Conservation (phyloP, 495 filamentous ascomycete genomes). For the Daldinia concentrica region DNA sequence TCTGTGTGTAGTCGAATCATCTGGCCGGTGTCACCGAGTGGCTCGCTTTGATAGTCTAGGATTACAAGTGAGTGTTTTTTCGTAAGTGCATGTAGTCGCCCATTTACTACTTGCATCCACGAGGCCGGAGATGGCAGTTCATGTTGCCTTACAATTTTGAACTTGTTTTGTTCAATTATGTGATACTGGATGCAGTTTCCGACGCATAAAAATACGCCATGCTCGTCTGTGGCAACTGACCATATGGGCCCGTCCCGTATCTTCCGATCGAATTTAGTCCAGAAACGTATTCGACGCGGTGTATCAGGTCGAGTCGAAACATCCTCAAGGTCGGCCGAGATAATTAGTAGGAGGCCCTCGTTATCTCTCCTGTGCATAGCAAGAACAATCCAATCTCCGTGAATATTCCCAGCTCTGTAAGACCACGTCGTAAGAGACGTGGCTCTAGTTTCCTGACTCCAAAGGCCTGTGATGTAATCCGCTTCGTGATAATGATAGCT, state of each 20-base stretch:
- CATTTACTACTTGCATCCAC: slow-evolving; percentile 51
- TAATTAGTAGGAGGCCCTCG: slow-evolving; percentile 56
- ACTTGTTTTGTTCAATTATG: slow-evolving; percentile 57
- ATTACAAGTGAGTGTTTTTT: slow-evolving; percentile 56
- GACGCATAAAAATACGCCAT: slow-evolving; percentile 58
- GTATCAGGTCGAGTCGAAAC: slow-evolving; percentile 9
- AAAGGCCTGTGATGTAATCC: slow-evolving; percentile 54
- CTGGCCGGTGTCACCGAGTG: slow-evolving; percentile 28
- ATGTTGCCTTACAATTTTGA: slow-evolving; percentile 50
- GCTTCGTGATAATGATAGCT: slow-evolving; percentile 27
- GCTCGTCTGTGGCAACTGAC: slow-evolving; percentile 52
- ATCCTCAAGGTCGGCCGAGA: slow-evolving; percentile 50
- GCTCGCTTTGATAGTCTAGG: slow-evolving; percentile 49
- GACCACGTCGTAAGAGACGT: slow-evolving; percentile 58
- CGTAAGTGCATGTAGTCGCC: slow-evolving; percentile 56
- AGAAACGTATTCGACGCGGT: slow-evolving; percentile 52
- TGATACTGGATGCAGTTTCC: slow-evolving; percentile 57
- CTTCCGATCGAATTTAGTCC: slow-evolving; percentile 55
- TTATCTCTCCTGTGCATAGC: slow-evolving; percentile 49
- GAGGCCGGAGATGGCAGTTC: slow-evolving; percentile 56
- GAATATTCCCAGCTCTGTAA: slow-evolving; percentile 49
- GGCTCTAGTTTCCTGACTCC: slow-evolving; percentile 51
- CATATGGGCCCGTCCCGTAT: slow-evolving; percentile 51
- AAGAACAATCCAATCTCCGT: slow-evolving; percentile 55
- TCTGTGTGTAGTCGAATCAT: slow-evolving; percentile 50